A percentile compares a stretch with the other conserved stretches of the same genome.
phyloP scores from a whole-genome alignment of 805 yeast genomes.

The Brettanomyces nanus region DNA sequence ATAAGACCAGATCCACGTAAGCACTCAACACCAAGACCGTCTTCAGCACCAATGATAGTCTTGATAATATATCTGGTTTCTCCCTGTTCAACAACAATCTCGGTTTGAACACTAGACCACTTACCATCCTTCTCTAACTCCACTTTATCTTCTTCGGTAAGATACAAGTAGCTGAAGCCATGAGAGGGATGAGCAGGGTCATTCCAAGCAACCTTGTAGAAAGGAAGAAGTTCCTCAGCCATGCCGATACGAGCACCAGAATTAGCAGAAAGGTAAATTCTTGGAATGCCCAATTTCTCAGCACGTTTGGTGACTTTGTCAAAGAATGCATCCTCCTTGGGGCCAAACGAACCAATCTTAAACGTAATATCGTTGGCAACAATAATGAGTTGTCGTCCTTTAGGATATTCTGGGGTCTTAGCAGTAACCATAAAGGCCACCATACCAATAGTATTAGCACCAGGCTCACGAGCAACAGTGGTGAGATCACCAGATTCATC shows the following conservation, averaged over 20 bases:
- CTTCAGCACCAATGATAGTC: slow-evolving; percentile 86
- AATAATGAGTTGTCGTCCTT: slow-evolving; percentile 87
- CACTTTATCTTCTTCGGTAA: slow-evolving; percentile 57
- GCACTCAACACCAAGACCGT: slow-evolving; percentile 98
- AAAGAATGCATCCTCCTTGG: slow-evolving; percentile 88
- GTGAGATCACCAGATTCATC: slow-evolving; percentile 77
- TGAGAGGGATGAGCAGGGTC: slow-evolving; percentile 64
- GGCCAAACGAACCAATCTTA: slow-evolving; percentile 98
- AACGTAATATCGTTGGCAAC: slow-evolving; percentile 96
- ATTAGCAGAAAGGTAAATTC: slow-evolving; percentile 94
- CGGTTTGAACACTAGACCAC: slow-evolving; percentile 58
- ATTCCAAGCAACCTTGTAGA: slow-evolving; percentile 89
- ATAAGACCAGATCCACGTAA: slow-evolving; percentile 96
- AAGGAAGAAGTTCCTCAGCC: slow-evolving; percentile 91
- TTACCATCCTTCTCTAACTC: slow-evolving; percentile 53
- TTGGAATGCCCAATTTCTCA: slow-evolving; percentile 84
- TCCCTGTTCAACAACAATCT: slow-evolving; percentile 76
- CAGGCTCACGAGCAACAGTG: slow-evolving; percentile 91
- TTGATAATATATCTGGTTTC: slow-evolving; percentile 74
- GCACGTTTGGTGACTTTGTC: slow-evolving; percentile 89
- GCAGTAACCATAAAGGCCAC: slow-evolving; percentile 89
- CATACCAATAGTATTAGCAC: slow-evolving; percentile 95
- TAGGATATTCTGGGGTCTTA: slow-evolving; percentile 94
- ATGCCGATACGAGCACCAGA: slow-evolving; percentile 99
- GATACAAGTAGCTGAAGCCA: slow-evolving; percentile 87